Evolutionary conservation across 2,329 filamentous ascomycete genomes (phyloP), one percentile per base, ranked within the genome.

Genomic region (Xylogone sp.): DNA sequence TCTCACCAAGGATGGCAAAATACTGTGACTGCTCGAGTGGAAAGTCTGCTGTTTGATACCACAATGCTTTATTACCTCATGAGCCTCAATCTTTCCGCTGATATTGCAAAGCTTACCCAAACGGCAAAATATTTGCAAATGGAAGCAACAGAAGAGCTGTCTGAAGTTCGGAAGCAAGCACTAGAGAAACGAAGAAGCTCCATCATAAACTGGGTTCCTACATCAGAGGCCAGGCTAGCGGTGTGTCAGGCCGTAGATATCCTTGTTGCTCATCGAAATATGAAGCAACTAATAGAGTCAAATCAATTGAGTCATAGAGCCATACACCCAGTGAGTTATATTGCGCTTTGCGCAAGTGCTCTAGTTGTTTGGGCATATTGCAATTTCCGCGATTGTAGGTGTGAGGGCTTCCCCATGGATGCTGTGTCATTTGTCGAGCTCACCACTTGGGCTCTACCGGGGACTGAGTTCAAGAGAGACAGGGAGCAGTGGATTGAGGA

Each of bases 301-400:
- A 43, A 54, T 5, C 8, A 50, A 0, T 45, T 54, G 8, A 42
- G 49, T 5, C 45, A 52, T 9, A 43, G 52, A 24, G 6, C 52
- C 3, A 22, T 65, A 6, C 68, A 73, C 19, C 70, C 70, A 0
- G 58, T 72, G 10, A 56, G 64, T 0, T 66, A 70, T 31, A 61
- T 70, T 1, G 61, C 69, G 2, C 50, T 69, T 0, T 63, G 65
- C 0, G 63, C 62, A 0, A 64, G 64, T 2, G 66, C 68, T 0
- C 51, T 69, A 2, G 61, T 72, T 1, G 55, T 71, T 1, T 72
- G 69, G 69, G 61, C 65, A 0, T 73, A 69, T 62, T 63, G 65
- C 12, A 61, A 58, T 16, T 65, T 66, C 29, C 57, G 62, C 2
- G 53, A 61, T 9, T 44, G 58, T 13, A 49, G 63, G 1, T 72